Conservation (phyloP, 352 stramenopile genomes). For the Globisporangium cystogenes region DNA sequence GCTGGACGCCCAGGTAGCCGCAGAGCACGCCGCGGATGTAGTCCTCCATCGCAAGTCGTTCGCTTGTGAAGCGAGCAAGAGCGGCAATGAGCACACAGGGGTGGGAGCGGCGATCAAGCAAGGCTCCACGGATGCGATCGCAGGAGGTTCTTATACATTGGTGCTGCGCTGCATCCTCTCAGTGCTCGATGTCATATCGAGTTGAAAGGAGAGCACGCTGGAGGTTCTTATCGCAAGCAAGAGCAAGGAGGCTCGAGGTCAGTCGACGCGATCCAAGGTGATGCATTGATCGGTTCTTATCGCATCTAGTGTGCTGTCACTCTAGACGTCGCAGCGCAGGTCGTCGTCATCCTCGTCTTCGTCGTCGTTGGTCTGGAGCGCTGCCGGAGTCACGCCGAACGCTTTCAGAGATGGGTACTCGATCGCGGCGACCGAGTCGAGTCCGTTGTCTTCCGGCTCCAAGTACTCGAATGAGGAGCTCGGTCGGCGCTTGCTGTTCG, state of each 20-base stretch:
- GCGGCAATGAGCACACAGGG: not conserved
- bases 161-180: no score
- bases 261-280: no score
- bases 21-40: conserved; percentile 69
- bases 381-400: conserved; percentile 1
- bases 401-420: conserved; percentile 4
- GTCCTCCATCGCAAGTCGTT: conserved; percentile 65
- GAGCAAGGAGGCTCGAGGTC: no score
- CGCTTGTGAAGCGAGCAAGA: no score
- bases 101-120: not conserved
- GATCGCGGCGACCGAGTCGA: not conserved
- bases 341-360: conserved; percentile 15
- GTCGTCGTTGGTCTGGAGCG: conserved; percentile 19
- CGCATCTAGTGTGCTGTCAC: not conserved
- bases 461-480: not conserved
- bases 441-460: conserved; percentile 35
- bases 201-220: no score
- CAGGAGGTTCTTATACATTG: no score
- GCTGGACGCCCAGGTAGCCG: conserved; percentile 59
- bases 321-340: not conserved
- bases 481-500: conserved; percentile 1
- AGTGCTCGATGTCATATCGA: no score
- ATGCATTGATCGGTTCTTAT: not conserved
- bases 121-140: not conserved
- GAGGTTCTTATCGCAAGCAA: no score